phyloP scores from a whole-genome alignment of 306 rosid genomes.

The Prunus kanzakura region DNA sequence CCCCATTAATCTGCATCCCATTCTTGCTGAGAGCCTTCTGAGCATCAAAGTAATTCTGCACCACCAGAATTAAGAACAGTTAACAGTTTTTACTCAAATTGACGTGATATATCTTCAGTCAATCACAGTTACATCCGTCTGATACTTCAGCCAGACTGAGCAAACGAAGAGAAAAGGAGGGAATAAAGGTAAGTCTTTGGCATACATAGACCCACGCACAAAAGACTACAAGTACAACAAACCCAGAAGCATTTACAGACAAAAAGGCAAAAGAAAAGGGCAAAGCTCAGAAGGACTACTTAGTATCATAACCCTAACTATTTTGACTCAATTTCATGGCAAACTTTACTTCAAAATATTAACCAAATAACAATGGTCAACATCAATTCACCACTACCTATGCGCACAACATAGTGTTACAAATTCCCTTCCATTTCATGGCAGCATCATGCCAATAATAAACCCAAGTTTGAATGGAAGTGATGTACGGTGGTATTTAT shows the following conservation, averaged over 20 bases:
- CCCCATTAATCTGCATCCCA: conserved; percentile 87
- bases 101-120: background rate
- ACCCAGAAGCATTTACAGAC: background rate
- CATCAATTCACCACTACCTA: background rate
- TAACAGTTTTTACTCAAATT: background rate
- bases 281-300: too few relatives aligned
- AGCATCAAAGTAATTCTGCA: conserved; percentile 86
- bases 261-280: too few relatives aligned
- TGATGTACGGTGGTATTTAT: background rate
- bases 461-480: background rate
- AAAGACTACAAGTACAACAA: too few relatives aligned
- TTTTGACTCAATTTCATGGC: background rate
- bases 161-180: background rate
- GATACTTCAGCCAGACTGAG: background rate
- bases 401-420: background rate
- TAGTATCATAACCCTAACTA: background rate
- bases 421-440: background rate
- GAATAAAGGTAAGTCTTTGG: background rate
- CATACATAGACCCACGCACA: background rate
- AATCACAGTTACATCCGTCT: background rate
- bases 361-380: background rate
- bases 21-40: conserved; percentile 88
- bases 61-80: conserved; percentile 20
- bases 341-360: background rate
- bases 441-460: background rate